phyloP scores from a whole-genome alignment of 2,329 filamentous ascomycete species.

The Pyricularia sp. region DNA sequence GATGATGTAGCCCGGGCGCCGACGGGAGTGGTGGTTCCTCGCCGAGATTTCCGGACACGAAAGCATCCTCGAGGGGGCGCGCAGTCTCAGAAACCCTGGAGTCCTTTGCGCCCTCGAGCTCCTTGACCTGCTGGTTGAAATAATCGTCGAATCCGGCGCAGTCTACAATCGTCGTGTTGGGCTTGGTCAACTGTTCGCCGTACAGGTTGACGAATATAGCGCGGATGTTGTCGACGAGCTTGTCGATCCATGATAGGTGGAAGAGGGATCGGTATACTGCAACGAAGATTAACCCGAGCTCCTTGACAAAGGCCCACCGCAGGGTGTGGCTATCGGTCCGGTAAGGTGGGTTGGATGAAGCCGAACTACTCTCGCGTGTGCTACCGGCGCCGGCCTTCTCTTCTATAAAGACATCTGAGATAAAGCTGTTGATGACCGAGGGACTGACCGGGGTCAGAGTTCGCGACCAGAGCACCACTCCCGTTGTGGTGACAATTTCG shows the following conservation, averaged over 20 bases:
- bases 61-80: conserved; percentile 22
- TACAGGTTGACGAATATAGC: conserved; percentile 89
- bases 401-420: conserved; percentile 95
- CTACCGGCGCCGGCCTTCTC: conserved; percentile 59
- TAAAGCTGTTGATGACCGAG: conserved; percentile 85
- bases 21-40: conserved; percentile 30
- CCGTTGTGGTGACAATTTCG: conserved; percentile 91
- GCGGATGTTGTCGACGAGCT: conserved; percentile 89
- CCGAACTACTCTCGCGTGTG: conserved; percentile 48
- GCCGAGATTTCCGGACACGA: conserved; percentile 23
- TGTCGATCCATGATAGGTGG: conserved; percentile 94
- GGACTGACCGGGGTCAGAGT: conserved; percentile 72
- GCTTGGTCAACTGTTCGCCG: conserved; percentile 73
- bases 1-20: conserved; percentile 30
- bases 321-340: conserved; percentile 89
- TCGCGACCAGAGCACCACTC: conserved; percentile 93
- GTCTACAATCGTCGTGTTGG: conserved; percentile 67
- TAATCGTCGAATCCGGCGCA: conserved; percentile 81
- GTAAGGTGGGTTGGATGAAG: conserved; percentile 63
- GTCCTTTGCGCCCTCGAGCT: conserved; percentile 56
- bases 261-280: conserved; percentile 94
- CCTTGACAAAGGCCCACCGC: conserved; percentile 89
- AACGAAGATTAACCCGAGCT: conserved; percentile 91
- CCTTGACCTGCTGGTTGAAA: conserved; percentile 85
- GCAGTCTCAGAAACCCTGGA: conserved; percentile 11